Conservation (phyloP, 768 basidiomycete species). For the Russula brevipes region DNA sequence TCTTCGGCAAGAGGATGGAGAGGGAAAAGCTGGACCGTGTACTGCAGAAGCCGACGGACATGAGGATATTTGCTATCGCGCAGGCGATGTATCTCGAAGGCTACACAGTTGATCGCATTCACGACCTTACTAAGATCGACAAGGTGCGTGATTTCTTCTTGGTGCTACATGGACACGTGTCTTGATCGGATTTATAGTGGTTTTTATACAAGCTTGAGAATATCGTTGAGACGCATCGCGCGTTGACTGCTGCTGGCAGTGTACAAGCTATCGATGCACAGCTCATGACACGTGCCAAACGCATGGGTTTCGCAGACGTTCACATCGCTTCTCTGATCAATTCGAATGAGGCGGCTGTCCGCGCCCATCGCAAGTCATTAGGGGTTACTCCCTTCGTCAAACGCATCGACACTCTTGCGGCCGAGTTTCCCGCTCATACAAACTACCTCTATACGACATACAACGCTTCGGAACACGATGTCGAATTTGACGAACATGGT, state of each 20-base stretch:
- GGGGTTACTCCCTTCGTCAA: slow-evolving; percentile 96
- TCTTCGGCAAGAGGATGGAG: slow-evolving; percentile 65
- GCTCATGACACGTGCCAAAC: slow-evolving; percentile 82
- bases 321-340: slow-evolving; percentile 84
- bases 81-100: slow-evolving; percentile 94
- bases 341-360: slow-evolving; percentile 71
- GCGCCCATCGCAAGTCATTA: slow-evolving; percentile 78
- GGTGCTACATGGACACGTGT: not conserved
- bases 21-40: slow-evolving; percentile 74
- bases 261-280: slow-evolving; percentile 66
- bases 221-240: slow-evolving; percentile 83
- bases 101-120: slow-evolving; percentile 85
- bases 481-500: slow-evolving; percentile 92
- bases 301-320: slow-evolving; percentile 90
- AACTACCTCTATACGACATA: slow-evolving; percentile 99
- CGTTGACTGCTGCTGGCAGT: slow-evolving; percentile 63
- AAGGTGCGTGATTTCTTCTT: slow-evolving; percentile 47
- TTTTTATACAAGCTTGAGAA: slow-evolving; percentile 99
- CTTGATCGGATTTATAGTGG: slow-evolving; percentile 52
- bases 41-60: slow-evolving; percentile 83
- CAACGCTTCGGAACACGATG: slow-evolving; percentile 93
- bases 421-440: slow-evolving; percentile 97
- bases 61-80: slow-evolving; percentile 93
- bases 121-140: slow-evolving; percentile 97
- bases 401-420: slow-evolving; percentile 97